Conservation (phyloP, 805 yeast species). For the Priceomyces haplophilus region DNA sequence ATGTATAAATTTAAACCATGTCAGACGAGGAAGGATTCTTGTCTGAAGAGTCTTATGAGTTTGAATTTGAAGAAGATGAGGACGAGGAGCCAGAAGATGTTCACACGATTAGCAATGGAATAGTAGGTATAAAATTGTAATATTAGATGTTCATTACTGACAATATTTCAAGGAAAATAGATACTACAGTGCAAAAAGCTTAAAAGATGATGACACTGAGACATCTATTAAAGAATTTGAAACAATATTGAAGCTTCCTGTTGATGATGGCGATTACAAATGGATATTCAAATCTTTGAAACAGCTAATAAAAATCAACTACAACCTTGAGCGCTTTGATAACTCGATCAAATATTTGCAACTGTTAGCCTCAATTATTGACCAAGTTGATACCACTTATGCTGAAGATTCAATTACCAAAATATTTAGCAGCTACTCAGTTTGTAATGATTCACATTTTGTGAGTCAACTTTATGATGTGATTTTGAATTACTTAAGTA, state of each 20-base stretch:
- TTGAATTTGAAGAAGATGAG: constrained; percentile 37
- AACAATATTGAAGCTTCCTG: constrained; percentile 11
- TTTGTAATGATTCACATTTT: constrained; percentile 25
- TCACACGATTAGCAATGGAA: constrained; percentile 14
- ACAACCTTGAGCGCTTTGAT: constrained; percentile 19
- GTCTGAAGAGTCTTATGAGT: constrained; percentile 41
- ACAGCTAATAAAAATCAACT: constrained; percentile 39
- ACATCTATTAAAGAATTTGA: constrained; percentile 23
- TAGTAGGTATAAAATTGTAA: constrained; percentile 10
- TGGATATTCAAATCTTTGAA: constrained; percentile 41
- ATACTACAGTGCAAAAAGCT: constrained; percentile 37
- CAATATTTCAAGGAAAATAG: constrained; percentile 22
- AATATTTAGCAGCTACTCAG: constrained; percentile 32
- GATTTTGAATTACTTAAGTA: constrained; percentile 24
- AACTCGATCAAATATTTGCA: constrained; percentile 22
- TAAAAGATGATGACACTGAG: constrained; percentile 30
- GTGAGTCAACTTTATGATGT: constrained; percentile 30
- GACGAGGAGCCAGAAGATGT: constrained; percentile 26
- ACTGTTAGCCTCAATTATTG: constrained; percentile 20
- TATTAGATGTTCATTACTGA: constrained; percentile 1
- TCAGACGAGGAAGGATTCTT: constrained; percentile 35
- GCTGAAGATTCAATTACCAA: constrained; percentile 39
- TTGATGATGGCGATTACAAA: constrained; percentile 16
- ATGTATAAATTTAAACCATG: constrained; percentile 21
- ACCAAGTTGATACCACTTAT: constrained; percentile 31